Base-by-base conservation (phyloP, 345 rosid species). In the Brassica nigra region DNA sequence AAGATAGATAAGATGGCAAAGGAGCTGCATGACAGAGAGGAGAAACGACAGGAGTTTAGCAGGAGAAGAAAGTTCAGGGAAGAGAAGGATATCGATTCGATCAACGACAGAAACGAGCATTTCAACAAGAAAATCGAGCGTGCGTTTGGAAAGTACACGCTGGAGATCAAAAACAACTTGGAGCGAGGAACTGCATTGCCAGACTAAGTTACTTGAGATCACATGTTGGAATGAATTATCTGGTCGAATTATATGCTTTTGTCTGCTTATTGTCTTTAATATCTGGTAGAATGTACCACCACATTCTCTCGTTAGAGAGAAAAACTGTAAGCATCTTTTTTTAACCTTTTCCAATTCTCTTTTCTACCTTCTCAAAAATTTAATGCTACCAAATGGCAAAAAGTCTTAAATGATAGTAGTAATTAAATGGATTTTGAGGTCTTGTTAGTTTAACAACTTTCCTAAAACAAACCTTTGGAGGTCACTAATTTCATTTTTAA, bases 171-270 rank as follows among this genome's bases (percentile, higher is more conserved):
- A 80, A 95, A 93, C 90, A 95, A 95, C 77, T 93, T 95, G 12
- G 99, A 95, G 83, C 85, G 98, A 76, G 99, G 99, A 85, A 95
- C 97, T 80, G 99, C 99, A 11, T 84, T 95, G 85, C 99, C 98
- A 0, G 98, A 95, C 88, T 95, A 85, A 89, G 80, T 39, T 83
- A 65, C 74, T 81, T 66, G 68, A 78, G 73, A n/a, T 42, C 68
- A 58, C 20, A 29, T 16, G 44, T 54, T 10, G 64, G 76, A 15
- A 29, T 71, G 6, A 14, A n/a, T 52, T 52, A 52, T 71, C 67
- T 65, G 28, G 72, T 78, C 49, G 47, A 27, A 28, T 66, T 66
- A 62, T 55, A 44, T 16, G 64, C 33, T 59, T 76, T 47, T 73
- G 30, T 72, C 8, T 70, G 10, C 20, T 74, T 68, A 8, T 74